phyloP scores from a whole-genome alignment of 2,329 filamentous ascomycete species.

The Fusarium neocosmosporiellum region DNA sequence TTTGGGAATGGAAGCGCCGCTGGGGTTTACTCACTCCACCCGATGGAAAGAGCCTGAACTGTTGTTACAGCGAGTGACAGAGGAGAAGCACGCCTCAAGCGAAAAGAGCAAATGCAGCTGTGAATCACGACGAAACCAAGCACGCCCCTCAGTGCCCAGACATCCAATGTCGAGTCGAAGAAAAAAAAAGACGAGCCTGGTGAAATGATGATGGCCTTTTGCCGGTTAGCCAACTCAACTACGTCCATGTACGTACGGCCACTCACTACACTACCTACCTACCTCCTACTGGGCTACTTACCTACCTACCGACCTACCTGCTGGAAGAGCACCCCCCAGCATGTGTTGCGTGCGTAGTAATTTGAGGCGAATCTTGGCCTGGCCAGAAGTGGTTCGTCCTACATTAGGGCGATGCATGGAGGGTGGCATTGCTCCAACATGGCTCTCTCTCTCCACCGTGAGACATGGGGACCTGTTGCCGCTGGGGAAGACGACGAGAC shows the following conservation, averaged over 20 bases:
- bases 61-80: slow-evolving; percentile 26
- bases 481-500: slow-evolving; percentile 37
- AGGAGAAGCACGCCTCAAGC: not conserved
- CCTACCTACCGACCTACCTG: not conserved
- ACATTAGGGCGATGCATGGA: slow-evolving; percentile 49
- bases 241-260: not conserved
- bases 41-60: slow-evolving; percentile 19
- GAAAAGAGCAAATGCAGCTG: slow-evolving; percentile 27
- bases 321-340: slow-evolving; percentile 24
- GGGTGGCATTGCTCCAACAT: slow-evolving; percentile 46
- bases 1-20: slow-evolving; percentile 6
- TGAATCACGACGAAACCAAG: slow-evolving; percentile 36
- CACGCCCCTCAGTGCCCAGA: slow-evolving; percentile 31
- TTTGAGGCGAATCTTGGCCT: slow-evolving; percentile 46
- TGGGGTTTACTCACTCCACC: slow-evolving; percentile 32
- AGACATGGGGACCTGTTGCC: slow-evolving; percentile 34
- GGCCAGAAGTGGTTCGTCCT: slow-evolving; percentile 46
- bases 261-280: not conserved
- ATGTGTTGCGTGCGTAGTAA: slow-evolving; percentile 38
- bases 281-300: not conserved
- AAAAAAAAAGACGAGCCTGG: not conserved
- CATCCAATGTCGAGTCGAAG: not conserved
- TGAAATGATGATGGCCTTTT: slow-evolving; percentile 5
- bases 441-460: slow-evolving; percentile 34
- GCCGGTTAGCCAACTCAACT: slow-evolving; percentile 28